phyloP scores from a whole-genome alignment of 2,329 filamentous ascomycete species.

The Moelleriella libera region DNA sequence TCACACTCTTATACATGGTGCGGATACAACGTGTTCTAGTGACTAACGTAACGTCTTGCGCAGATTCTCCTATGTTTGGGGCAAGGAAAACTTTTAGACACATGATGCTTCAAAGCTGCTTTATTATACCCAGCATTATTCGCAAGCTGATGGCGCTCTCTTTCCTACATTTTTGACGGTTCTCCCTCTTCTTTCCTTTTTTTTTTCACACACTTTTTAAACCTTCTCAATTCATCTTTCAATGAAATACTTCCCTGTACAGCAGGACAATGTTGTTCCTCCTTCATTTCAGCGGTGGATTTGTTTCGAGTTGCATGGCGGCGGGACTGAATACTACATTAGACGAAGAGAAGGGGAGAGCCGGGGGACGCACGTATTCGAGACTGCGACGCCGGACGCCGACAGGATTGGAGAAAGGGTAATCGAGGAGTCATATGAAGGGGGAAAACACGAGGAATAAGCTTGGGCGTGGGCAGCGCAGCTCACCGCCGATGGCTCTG shows the following conservation, averaged over 20 bases:
- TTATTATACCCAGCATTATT: conserved; percentile 1
- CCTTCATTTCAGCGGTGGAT: neutral
- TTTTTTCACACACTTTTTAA: neutral
- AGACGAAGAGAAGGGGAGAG: neutral
- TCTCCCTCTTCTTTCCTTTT: neutral
- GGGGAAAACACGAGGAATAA: neutral
- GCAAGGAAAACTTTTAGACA: conserved; percentile 52
- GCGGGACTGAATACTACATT: too few relatives aligned
- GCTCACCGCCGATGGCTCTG: neutral
- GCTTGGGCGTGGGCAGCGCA: neutral
- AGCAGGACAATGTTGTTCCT: neutral
- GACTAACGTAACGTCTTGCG: conserved; percentile 1
- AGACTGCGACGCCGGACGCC: conserved; percentile 3
- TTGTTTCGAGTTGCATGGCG: too few relatives aligned
- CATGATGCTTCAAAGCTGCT: too few relatives aligned
- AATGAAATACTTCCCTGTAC: neutral
- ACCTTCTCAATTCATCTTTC: neutral
- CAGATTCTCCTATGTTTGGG: conserved; percentile 53
- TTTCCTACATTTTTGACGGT: neutral
- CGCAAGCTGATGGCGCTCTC: neutral
- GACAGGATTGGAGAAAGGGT: neutral
- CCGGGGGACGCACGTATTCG: neutral
- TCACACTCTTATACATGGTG: conserved; percentile 1
- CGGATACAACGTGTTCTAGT: neutral
- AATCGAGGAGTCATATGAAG: neutral